Percentiles rank a stretch among this genome's conserved stretches.
Evolutionary conservation across 495 filamentous ascomycete species (phyloP).

Genomic region (Oidiodendron maius): DNA sequence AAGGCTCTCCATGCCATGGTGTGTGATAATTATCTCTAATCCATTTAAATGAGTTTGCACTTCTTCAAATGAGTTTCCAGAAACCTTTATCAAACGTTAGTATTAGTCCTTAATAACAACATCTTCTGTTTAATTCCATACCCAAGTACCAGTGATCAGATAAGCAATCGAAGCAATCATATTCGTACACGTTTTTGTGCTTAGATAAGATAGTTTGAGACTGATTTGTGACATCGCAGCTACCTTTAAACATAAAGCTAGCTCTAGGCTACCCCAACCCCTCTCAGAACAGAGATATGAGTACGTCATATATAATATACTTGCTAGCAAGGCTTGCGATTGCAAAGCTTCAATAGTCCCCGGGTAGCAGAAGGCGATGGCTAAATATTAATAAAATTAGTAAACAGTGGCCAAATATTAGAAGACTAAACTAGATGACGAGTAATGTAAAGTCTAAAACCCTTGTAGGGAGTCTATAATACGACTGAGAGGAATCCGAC

Average conservation of each 20-base stretch:
- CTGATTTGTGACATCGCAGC: background rate
- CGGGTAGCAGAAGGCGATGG: background rate
- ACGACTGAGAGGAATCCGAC: too few relatives aligned
- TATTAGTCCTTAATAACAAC: background rate
- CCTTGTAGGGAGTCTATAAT: too few relatives aligned
- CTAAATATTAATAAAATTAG: too few relatives aligned
- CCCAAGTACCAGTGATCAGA: background rate
- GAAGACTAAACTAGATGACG: too few relatives aligned
- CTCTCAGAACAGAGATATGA: background rate
- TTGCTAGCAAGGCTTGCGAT: background rate
- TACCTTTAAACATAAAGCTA: background rate
- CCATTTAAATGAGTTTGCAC: background rate
- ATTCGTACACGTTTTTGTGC: background rate
- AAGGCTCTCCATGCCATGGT: background rate
- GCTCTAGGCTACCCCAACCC: background rate
- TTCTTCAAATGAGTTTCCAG: background rate
- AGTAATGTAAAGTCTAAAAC: too few relatives aligned
- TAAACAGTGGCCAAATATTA: too few relatives aligned
- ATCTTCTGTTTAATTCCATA: background rate
- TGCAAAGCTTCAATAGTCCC: background rate
- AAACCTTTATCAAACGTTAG: background rate
- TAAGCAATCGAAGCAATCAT: slow-evolving; percentile 2
- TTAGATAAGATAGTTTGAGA: background rate
- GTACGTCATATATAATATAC: slow-evolving; percentile 1
- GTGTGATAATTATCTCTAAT: background rate